phyloP scores from a whole-genome alignment of 2,329 filamentous ascomycete genomes.

The Talaromyces piceae region DNA sequence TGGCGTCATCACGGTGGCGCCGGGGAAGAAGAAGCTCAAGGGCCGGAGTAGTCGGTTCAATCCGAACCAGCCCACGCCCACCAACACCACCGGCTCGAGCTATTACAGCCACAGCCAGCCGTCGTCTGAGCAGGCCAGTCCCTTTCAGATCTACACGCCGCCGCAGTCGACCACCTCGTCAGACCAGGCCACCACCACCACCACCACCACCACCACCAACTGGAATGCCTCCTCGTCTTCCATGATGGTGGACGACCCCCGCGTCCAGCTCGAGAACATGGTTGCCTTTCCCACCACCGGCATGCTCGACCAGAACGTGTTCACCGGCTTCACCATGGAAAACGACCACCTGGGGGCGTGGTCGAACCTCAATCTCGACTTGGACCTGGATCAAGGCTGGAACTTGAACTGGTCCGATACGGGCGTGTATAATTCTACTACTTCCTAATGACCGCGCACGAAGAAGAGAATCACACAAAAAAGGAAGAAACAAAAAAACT shows the following conservation, averaged over 20 bases:
- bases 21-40: slow-evolving; percentile 20
- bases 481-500: no score
- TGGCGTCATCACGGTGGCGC: slow-evolving; percentile 35
- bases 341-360: slow-evolving; percentile 20
- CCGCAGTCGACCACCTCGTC: slow-evolving; percentile 17
- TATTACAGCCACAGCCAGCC: slow-evolving; percentile 9
- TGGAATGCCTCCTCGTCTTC: slow-evolving; percentile 10
- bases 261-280: slow-evolving; percentile 16
- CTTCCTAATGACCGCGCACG: background rate
- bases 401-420: slow-evolving; percentile 30
- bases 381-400: slow-evolving; percentile 35
- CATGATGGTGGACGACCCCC: slow-evolving; percentile 13
- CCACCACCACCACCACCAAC: background rate
- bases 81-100: slow-evolving; percentile 6
- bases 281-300: slow-evolving; percentile 14
- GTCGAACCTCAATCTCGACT: slow-evolving; percentile 21
- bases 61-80: background rate
- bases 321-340: slow-evolving; percentile 17
- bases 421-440: background rate
- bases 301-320: slow-evolving; percentile 16
- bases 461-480: no score
- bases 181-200: background rate
- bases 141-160: slow-evolving; percentile 18
- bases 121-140: slow-evolving; percentile 8
- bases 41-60: background rate